A percentile compares a stretch with the other conserved stretches of the same genome.
Conservation (phyloP, 2,329 filamentous ascomycete genomes). For the Monosporascus sp. region DNA sequence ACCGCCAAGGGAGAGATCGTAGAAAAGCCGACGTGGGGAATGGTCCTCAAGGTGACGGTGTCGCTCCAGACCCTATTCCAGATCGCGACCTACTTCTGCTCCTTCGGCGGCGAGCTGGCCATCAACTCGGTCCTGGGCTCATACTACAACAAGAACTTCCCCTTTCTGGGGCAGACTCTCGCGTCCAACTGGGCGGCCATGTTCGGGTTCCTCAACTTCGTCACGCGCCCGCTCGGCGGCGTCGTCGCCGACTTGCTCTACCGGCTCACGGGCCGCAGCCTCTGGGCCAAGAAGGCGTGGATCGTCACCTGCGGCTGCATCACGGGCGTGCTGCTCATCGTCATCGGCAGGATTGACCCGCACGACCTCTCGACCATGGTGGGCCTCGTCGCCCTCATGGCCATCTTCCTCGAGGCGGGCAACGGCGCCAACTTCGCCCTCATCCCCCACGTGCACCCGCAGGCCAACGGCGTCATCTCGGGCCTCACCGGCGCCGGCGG, state of each 20-base stretch:
- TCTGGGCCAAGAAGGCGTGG: conserved; percentile 50
- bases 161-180: conserved; percentile 47
- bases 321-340: conserved; percentile 54
- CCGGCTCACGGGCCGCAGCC: conserved; percentile 25
- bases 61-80: conserved; percentile 52
- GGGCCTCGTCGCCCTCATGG: conserved; percentile 69
- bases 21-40: conserved; percentile 49
- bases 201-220: conserved; percentile 69
- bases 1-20: conserved; percentile 48
- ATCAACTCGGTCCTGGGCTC: conserved; percentile 55
- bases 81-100: conserved; percentile 54
- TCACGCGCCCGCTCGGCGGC: conserved; percentile 62
- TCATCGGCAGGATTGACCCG: conserved; percentile 60
- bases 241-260: conserved; percentile 47
- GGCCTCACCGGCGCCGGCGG: conserved; percentile 74
- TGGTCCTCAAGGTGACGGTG: conserved; percentile 38
- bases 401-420: conserved; percentile 76
- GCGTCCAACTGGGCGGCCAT: conserved; percentile 63
- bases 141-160: conserved; percentile 57
- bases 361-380: conserved; percentile 61
- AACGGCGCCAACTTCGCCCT: conserved; percentile 86
- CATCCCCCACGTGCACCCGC: conserved; percentile 79
- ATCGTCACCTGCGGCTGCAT: conserved; percentile 56
- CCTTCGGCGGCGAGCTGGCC: conserved; percentile 57
- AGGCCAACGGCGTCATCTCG: conserved; percentile 72